phyloP scores from a whole-genome alignment of 768 basidiomycete species.

The Xerocomellus intermedius region DNA sequence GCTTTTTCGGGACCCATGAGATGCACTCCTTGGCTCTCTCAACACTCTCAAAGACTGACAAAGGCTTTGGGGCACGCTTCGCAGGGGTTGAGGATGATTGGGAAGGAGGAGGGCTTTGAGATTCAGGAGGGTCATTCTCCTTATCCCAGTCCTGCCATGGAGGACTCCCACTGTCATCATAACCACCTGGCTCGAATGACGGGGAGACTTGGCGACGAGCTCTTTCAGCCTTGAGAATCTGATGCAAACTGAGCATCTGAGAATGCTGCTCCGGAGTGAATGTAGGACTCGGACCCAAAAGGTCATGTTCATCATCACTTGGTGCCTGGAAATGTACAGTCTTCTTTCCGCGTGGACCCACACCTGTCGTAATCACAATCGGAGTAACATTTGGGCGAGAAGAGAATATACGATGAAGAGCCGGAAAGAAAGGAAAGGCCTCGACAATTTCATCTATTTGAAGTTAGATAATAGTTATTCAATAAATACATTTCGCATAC shows the following conservation, averaged over 20 bases:
- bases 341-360: neutral
- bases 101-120: too few species aligned
- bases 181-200: too few species aligned
- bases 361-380: neutral
- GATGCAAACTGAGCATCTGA: neutral
- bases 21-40: neutral
- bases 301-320: too few species aligned
- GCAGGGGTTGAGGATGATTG: neutral
- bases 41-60: neutral
- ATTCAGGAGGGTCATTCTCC: neutral
- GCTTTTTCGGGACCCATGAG: neutral
- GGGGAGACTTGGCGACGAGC: too few species aligned
- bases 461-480: too few species aligned
- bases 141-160: neutral
- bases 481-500: too few species aligned
- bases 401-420: neutral
- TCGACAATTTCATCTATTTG: neutral
- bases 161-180: too few species aligned
- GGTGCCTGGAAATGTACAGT: neutral
- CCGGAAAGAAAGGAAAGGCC: neutral
- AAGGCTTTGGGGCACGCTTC: neutral
- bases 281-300: too few species aligned
- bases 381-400: neutral
- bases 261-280: too few species aligned
- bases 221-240: neutral